Evolutionary conservation across 2,329 filamentous ascomycete genomes (phyloP).

Genomic region (Dothistroma septosporum): DNA sequence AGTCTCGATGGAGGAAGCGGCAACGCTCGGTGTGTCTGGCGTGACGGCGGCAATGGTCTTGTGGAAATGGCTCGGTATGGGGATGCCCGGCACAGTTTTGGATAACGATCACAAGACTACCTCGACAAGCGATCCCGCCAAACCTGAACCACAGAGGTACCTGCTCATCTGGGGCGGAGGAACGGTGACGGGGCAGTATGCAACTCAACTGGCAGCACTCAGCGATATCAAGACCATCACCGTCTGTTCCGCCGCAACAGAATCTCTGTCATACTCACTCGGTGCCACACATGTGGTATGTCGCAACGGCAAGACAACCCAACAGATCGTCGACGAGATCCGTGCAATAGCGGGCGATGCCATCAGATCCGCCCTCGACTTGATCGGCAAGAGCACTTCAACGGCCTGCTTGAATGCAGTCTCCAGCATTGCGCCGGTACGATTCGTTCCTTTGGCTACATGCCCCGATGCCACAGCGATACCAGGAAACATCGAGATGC

Average conservation of each 20-base stretch:
- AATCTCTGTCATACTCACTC: not conserved
- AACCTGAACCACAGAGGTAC: not conserved
- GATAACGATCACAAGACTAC: not conserved
- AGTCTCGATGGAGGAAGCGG: not conserved
- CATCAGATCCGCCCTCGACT: not conserved
- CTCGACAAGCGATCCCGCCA: too few relatives aligned
- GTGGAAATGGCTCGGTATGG: not conserved
- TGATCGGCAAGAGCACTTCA: not conserved
- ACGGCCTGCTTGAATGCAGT: not conserved
- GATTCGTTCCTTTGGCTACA: not conserved
- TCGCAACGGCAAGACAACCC: not conserved
- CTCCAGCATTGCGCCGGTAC: not conserved
- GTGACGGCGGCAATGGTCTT: not conserved
- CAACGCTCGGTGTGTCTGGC: not conserved
- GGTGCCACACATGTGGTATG: not conserved
- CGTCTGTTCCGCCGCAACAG: not conserved
- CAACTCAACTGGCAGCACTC: not conserved
- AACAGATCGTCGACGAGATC: not conserved
- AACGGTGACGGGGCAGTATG: not conserved
- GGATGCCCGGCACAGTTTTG: not conserved
- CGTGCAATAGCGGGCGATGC: not conserved
- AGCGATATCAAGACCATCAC: not conserved
- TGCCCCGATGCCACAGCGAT: not conserved
- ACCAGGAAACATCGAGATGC: not conserved
- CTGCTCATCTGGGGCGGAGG: not conserved